Base-by-base conservation (phyloP, 768 basidiomycete genomes). In the Piloderma croceum region DNA sequence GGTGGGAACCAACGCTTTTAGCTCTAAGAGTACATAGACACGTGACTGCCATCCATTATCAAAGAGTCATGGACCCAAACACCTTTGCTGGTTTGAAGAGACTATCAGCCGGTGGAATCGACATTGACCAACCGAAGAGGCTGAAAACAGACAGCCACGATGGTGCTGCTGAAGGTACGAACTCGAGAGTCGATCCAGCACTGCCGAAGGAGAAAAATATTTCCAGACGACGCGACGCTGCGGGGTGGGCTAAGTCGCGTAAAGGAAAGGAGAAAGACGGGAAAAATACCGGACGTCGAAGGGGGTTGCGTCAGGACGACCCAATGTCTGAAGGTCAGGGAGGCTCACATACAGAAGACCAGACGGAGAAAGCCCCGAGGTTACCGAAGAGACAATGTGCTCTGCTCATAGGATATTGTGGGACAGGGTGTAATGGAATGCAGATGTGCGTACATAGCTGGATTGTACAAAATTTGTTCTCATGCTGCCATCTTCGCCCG, bases 351-450 rank as follows among this genome's bases (percentile, higher is more conserved):
- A 58, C 20, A 58, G 51, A 21, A 47, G 54, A 35, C 35, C 43
- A 34, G 19, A 44, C 43, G 0, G 38, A 45, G 7, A 80, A 79
- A 54, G 67, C 67, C 3, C 70, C 69, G 18, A 73, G 86, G 24
- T 63, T 83, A 19, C 90, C 92, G 11, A 96, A 96, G 64, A 74
- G 83, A 52, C 82, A 82, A 65, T 83, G 82, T 29, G 92, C 89
- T 0, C 59, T 97, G 34, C 64, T 96, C 38, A 68, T 97, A 20
- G 92, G 93, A 3, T 97, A 91, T 52, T 90, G 89, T 62, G 94
- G 94, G 5, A 81, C 88, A 0, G 90, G 88, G 1, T 96, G 82
- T 59, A 83, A 76, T 52, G 94, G 94, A 18, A 97, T 96, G 89
- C 94, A 98, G 67, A 85, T 92, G 94, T 96, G 56, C 56, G 90